Base-by-base conservation (phyloP, 192 early-diverging fungal species). In the Linnemannia exigua region DNA sequence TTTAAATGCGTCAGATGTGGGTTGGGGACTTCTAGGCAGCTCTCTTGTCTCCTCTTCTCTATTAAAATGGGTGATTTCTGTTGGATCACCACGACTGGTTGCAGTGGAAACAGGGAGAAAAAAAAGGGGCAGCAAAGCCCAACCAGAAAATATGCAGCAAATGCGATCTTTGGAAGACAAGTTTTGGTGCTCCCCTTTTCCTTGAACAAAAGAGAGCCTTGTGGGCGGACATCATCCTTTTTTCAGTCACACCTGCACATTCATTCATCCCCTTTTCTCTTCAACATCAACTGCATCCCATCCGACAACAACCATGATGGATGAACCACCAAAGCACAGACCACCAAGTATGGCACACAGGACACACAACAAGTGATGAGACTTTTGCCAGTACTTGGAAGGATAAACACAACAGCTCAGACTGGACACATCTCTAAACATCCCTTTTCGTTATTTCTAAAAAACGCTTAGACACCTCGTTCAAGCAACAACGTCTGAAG, bases 401-500 rank as follows among this genome's bases (percentile, higher is more conserved):
- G 12, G 31, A 61, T 31, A 48, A 36, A 50, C 48, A 38, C 61
- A 76, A 15, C 3, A n/a, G 14, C 47, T 50, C 22, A 44, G 17
- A 28, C 70, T 72, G 70, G 70, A 72, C 68, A 15, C 58, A 31
- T 31, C 14, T 31, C 58, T 31, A 70, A 41, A 38, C 51, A 70
- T 37, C 68, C 61, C 33, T 38, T 38, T 38, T 70, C 8, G 35
- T 47, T n/a, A 71, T 35, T 48, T 63, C 33, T 41, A 16, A 28
- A n/a, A 44, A 44, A 44, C 41, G n/a, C 41, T 6, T 81, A 94
- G 93, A 99, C 90, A 96, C 96, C 35, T 96, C 96, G 19, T 98
- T 99, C 88, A 98, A 96, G 90, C 98, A 99, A 88, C 98, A 99
- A 87, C 95, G 97, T 25, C 92, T 99, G 77, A 96, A 95, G 75